These are phyloP conservation scores for Clitopilus hobsonii DNA, from an alignment of 768 basidiomycete species.

Conservation along the genomic window DNA sequence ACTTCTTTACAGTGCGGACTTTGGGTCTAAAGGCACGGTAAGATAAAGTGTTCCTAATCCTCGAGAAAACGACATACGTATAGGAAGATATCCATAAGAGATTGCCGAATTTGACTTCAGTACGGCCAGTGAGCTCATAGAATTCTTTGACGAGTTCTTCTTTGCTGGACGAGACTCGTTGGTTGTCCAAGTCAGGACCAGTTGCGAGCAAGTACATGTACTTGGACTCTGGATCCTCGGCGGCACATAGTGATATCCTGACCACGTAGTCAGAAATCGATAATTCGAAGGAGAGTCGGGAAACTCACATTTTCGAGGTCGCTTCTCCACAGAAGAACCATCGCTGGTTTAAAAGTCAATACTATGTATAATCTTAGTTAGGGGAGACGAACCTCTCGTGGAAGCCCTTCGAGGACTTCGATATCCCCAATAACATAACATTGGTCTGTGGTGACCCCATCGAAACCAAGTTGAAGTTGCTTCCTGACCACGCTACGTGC, in stretches of 20 bases:
- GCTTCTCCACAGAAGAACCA: background rate
- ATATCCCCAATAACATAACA: background rate
- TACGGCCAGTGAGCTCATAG: background rate
- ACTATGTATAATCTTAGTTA: background rate
- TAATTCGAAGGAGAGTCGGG: background rate
- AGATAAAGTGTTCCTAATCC: no score
- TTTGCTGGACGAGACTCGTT: background rate
- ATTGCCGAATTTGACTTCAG: background rate
- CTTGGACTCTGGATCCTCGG: background rate
- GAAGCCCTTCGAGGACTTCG: background rate
- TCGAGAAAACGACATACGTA: background rate
- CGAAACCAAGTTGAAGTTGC: background rate
- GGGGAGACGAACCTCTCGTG: background rate
- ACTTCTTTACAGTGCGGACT: background rate
- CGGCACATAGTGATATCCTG: background rate
- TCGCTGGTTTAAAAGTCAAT: background rate
- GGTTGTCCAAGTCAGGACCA: background rate
- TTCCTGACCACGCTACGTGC: background rate
- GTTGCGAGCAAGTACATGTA: background rate
- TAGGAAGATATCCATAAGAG: background rate
- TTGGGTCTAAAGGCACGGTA: background rate
- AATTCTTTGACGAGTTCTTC: slow-evolving; percentile 1
- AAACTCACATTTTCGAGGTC: background rate
- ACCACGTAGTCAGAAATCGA: background rate
- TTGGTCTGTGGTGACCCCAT: background rate